Conservation (phyloP, 129 eudicot species). For the Chrysanthemum seticuspe region DNA sequence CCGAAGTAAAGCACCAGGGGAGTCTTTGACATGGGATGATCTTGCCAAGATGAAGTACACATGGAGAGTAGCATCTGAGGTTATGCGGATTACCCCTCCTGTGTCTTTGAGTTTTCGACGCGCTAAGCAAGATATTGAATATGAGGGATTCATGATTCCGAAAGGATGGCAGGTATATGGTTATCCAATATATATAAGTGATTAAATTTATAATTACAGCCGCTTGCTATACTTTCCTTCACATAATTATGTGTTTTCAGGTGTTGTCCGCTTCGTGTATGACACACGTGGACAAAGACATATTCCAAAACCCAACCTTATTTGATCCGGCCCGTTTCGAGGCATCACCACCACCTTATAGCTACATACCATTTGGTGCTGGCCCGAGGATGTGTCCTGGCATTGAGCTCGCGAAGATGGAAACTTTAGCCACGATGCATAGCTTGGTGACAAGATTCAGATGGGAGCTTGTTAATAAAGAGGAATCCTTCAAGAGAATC, state of each 20-base stretch:
- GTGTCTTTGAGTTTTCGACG: conserved; percentile 29
- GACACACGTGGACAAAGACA: conserved; percentile 65
- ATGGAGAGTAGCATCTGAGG: conserved; percentile 26
- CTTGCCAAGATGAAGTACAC: conserved; percentile 48
- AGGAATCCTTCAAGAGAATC: conserved; percentile 43
- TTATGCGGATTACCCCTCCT: conserved; percentile 38
- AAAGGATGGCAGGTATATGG: conserved; percentile 57
- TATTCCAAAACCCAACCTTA: conserved; percentile 51
- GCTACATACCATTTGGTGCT: conserved; percentile 63
- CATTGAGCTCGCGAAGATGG: conserved; percentile 69
- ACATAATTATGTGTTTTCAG: conserved; percentile 21
- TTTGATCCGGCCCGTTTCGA: conserved; percentile 58
- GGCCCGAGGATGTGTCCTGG: conserved; percentile 77
- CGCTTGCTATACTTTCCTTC: background rate
- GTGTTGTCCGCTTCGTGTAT: conserved; percentile 37
- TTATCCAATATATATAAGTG: background rate
- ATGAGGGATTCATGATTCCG: conserved; percentile 45
- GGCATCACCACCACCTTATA: conserved; percentile 62
- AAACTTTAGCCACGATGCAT: conserved; percentile 52
- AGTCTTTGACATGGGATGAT: conserved; percentile 43
- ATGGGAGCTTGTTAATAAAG: conserved; percentile 50
- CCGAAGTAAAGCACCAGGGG: conserved; percentile 20
- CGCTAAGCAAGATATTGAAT: conserved; percentile 37
- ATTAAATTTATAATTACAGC: background rate
- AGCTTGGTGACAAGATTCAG: conserved; percentile 45